Conservation (phyloP, 495 filamentous ascomycete species). For the Penicillium daleae region DNA sequence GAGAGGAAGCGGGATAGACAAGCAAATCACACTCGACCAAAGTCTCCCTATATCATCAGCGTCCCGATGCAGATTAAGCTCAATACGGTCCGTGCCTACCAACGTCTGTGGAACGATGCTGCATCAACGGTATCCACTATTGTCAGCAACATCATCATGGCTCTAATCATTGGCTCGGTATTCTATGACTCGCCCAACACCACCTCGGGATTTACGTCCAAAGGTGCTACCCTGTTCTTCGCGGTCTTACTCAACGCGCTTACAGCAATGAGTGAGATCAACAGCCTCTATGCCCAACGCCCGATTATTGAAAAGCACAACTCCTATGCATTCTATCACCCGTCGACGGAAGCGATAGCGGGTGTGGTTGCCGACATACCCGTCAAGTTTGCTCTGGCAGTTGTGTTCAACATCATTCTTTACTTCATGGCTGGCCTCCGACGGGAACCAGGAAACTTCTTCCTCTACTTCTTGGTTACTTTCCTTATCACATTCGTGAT, state of each 20-base stretch:
- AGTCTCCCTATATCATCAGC: constrained; percentile 44
- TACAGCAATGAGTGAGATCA: constrained; percentile 57
- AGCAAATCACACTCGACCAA: constrained; percentile 37
- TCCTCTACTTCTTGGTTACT: constrained; percentile 58
- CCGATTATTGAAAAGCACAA: constrained; percentile 65
- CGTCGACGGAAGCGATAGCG: constrained; percentile 57
- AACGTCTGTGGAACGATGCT: constrained; percentile 66
- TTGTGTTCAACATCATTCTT: constrained; percentile 52
- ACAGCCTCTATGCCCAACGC: constrained; percentile 55
- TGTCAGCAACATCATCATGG: constrained; percentile 71
- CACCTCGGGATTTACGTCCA: constrained; percentile 68
- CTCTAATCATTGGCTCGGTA: constrained; percentile 78
- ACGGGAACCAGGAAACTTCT: constrained; percentile 51
- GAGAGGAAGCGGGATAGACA: constrained; percentile 34
- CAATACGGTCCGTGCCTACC: constrained; percentile 51
- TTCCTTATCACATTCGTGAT: constrained; percentile 59
- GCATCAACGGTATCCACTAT: constrained; percentile 69
- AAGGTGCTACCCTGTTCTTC: constrained; percentile 83
- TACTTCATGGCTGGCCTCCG: constrained; percentile 59
- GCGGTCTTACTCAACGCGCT: constrained; percentile 69
- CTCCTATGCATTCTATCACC: constrained; percentile 63
- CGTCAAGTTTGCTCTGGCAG: constrained; percentile 46
- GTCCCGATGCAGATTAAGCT: constrained; percentile 48
- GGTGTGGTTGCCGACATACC: constrained; percentile 59
- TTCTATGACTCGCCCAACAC: constrained; percentile 72